Evolutionary conservation across 2,329 filamentous ascomycete genomes (phyloP), one percentile per base, ranked within the genome.

Genomic region (Fusarium camptoceras): DNA sequence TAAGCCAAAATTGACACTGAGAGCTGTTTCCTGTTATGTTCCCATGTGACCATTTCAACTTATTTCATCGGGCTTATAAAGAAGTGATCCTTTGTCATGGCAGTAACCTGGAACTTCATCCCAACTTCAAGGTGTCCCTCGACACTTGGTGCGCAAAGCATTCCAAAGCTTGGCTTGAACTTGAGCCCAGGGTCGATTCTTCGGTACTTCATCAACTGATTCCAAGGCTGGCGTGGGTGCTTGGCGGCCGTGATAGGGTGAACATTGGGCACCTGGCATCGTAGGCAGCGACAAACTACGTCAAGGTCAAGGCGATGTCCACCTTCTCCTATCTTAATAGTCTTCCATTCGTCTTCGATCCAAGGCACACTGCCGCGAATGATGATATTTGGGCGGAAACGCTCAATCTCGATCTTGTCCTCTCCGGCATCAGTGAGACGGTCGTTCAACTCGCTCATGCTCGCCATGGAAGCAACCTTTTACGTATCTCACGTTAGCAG

Each of bases 161-260:
- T 91, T 3, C 89, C 89, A 81, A 90, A 91, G 70, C 88, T 90
- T 42, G 89, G 89, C 79, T 91, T 91, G 68, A 82, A 90, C 78
- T 83, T 89, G 27, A 87, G 83, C 0, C 88, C 88, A 71, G 85
- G 80, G 74, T 91, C 88, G 8, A 90, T 81, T 28, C 88, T 77
- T 11, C 88, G 79, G 76, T 88, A 90, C 72, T 85, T 86, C 82
- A 89, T 86, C 56, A 91, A 76, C 64, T 84, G 85, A 72, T 89
- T 83, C 88, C 88, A 91, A 9, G 88, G 88, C 80, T 91, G 83
- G 49, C 82, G 83, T 53, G 83, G 81, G 73, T 90, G 82, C 77
- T 88, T 87, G 62, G 84, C 82, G 11, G 85, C 88, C 8, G 88
- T 88, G n/a, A 86, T 84, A 0, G 88, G 87, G 70, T 90, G 79